phyloP scores from a whole-genome alignment of 164 flowering plant species.

The Stephania japonica region DNA sequence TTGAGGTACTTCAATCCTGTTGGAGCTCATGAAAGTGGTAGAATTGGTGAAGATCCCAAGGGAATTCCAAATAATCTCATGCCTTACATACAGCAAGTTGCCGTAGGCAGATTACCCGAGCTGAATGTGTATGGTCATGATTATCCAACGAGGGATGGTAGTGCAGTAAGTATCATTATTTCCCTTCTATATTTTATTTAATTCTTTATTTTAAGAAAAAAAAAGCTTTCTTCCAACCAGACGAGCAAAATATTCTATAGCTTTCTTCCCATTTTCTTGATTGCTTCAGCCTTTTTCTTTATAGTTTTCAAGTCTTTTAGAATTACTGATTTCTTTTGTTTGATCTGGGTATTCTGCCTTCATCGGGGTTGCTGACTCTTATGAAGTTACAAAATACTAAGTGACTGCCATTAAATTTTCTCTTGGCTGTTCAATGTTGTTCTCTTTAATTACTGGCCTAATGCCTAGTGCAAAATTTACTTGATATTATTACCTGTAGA shows the following conservation, averaged over 20 bases:
- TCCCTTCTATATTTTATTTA: no score
- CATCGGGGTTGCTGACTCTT: not conserved
- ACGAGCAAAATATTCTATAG: no score
- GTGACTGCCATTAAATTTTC: not conserved
- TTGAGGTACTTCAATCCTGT: slow-evolving; percentile 93
- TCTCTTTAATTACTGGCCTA: not conserved
- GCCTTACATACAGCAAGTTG: slow-evolving; percentile 96
- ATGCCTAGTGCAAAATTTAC: not conserved
- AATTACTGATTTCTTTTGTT: not conserved
- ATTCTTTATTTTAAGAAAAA: no score
- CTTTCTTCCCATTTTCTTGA: not conserved
- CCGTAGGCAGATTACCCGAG: slow-evolving; percentile 88
- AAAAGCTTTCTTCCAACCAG: no score
- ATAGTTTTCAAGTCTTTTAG: not conserved
- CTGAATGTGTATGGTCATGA: slow-evolving; percentile 87
- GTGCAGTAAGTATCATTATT: slow-evolving; percentile 53
- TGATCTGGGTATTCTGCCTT: not conserved
- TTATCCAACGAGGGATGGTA: slow-evolving; percentile 90
- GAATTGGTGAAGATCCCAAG: slow-evolving; percentile 92
- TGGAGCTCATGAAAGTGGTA: slow-evolving; percentile 90
- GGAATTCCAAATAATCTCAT: slow-evolving; percentile 94
- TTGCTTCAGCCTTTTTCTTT: not conserved
- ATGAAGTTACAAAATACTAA: no score
- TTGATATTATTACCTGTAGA: not conserved
- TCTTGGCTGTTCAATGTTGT: not conserved